Percentiles rank a stretch among this genome's conserved stretches.
Evolutionary conservation across 2,329 filamentous ascomycete species (phyloP).

Genomic region (Zarea fungicola): DNA sequence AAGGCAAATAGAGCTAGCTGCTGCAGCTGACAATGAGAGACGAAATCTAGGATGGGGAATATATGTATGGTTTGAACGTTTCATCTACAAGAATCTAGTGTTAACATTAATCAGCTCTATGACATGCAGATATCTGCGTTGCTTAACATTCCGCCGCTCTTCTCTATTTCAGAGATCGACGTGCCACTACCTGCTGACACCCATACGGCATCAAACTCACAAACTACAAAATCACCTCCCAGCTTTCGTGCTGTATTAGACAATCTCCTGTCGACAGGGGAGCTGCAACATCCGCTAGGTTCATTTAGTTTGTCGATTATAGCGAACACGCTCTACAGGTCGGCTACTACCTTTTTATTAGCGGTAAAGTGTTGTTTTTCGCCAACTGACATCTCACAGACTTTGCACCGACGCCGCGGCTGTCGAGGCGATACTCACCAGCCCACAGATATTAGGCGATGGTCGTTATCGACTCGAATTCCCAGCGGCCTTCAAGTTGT

Average conservation of each 20-base stretch:
- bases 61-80: neutral
- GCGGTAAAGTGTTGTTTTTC: neutral
- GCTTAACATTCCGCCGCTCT: constrained; percentile 6
- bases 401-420: constrained; percentile 3
- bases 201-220: neutral
- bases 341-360: neutral
- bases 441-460: neutral
- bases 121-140: constrained; percentile 11
- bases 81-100: neutral
- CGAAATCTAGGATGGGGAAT: constrained; percentile 9
- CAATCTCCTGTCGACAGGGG: neutral
- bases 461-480: constrained; percentile 1
- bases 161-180: constrained; percentile 7
- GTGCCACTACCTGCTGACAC: constrained; percentile 1
- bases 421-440: neutral
- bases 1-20: neutral
- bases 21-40: constrained; percentile 5
- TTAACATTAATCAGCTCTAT: neutral
- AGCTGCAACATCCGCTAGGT: neutral
- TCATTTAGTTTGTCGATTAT: constrained; percentile 8
- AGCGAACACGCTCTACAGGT: constrained; percentile 6
- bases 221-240: neutral
- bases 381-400: neutral
- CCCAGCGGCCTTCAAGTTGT: constrained; percentile 4
- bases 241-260: neutral